These are phyloP conservation scores for Phytophthora quininea DNA, from an alignment of 352 stramenopile species.

Conservation along the genomic window DNA sequence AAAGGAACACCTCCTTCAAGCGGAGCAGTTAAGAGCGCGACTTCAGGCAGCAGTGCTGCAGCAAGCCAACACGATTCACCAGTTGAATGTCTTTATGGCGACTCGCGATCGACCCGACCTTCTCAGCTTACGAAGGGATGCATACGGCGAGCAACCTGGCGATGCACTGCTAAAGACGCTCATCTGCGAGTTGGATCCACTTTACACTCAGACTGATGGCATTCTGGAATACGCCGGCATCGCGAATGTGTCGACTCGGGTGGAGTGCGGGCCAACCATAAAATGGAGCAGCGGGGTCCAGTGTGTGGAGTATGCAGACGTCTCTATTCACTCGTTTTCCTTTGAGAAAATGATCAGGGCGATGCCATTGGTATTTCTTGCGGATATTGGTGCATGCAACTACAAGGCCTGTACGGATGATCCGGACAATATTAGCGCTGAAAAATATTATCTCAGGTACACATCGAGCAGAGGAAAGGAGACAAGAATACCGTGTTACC, in stretches of 20 bases:
- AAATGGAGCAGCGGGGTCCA: not conserved
- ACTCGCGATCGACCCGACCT: not conserved
- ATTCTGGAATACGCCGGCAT: not conserved
- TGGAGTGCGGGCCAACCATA: not conserved
- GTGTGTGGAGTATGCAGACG: not conserved
- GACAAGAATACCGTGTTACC: not conserved
- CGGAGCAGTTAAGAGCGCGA: not conserved
- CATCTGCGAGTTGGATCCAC: not conserved
- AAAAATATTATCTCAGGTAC: not conserved
- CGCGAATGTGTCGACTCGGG: not conserved
- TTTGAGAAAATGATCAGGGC: not conserved
- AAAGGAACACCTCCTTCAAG: not conserved
- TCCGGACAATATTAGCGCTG: not conserved
- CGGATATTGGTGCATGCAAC: not conserved
- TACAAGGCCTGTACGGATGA: not conserved
- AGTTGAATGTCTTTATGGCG: not conserved
- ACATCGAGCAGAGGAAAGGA: not conserved
- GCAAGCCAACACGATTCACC: not conserved
- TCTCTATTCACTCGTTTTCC: not conserved
- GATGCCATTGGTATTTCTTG: not conserved
- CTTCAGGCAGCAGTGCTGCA: not conserved
- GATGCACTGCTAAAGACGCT: not conserved
- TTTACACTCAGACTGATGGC: not conserved
- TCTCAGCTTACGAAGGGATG: no score
- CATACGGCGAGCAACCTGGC: not conserved